These are phyloP conservation scores for Cercospora beticola DNA, from an alignment of 2,329 filamentous ascomycete genomes.

Conservation along the genomic window DNA sequence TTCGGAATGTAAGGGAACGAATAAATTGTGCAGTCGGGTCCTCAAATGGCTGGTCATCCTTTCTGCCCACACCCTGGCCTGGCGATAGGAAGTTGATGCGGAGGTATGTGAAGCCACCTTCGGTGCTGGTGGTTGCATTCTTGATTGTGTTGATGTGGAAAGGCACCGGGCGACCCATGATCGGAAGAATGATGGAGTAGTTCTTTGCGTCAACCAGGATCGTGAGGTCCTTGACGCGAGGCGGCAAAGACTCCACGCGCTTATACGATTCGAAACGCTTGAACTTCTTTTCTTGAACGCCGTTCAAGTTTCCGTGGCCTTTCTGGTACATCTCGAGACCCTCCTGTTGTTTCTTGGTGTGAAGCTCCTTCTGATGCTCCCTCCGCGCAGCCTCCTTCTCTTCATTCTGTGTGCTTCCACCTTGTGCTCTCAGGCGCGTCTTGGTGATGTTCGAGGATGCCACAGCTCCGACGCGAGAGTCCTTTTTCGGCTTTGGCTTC, in stretches of 20 bases:
- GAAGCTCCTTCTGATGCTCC: constrained; percentile 88
- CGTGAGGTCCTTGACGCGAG: constrained; percentile 77
- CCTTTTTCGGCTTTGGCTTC: constrained; percentile 83
- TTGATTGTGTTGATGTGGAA: constrained; percentile 99
- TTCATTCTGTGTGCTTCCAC: constrained; percentile 82
- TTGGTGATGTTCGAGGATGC: constrained; percentile 94
- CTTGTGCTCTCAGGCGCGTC: constrained; percentile 86
- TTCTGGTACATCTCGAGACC: constrained; percentile 83
- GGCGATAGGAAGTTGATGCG: constrained; percentile 97
- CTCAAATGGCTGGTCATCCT: constrained; percentile 97
- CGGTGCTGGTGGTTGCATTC: constrained; percentile 96
- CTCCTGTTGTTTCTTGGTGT: constrained; percentile 83
- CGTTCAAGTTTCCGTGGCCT: constrained; percentile 79
- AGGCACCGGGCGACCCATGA: constrained; percentile 95
- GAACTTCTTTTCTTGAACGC: constrained; percentile 94
- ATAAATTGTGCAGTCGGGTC: constrained; percentile 95
- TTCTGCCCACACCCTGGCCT: constrained; percentile 92
- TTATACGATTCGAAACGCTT: constrained; percentile 99
- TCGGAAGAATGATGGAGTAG: constrained; percentile 84
- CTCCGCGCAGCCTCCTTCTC: constrained; percentile 83
- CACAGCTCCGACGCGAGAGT: constrained; percentile 78
- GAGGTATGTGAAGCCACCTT: constrained; percentile 89
- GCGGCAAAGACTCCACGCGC: constrained; percentile 88
- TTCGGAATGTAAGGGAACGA: constrained; percentile 90
- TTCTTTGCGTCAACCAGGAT: constrained; percentile 92